Evolutionary conservation across 768 basidiomycete genomes (phyloP).

Genomic region (Leccinum subgranulosum): DNA sequence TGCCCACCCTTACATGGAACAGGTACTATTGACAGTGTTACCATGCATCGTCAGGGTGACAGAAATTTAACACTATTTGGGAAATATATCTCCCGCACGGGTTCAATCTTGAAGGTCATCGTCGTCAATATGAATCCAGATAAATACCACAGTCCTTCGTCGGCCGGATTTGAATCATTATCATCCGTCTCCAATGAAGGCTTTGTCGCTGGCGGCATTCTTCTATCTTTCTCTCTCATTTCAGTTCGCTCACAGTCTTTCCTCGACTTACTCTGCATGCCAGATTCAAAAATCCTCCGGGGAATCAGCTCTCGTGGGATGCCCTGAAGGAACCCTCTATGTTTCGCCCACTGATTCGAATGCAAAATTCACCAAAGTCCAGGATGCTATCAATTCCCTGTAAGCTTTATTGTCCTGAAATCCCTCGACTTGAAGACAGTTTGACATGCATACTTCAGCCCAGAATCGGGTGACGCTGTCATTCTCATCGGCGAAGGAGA

Average conservation of each 20-base stretch:
- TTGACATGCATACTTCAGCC: neutral
- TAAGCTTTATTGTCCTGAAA: slow-evolving; percentile 26
- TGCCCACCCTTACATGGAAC: neutral
- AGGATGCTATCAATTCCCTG: slow-evolving; percentile 57
- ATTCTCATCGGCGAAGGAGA: neutral
- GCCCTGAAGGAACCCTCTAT: slow-evolving; percentile 57
- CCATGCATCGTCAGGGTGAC: neutral
- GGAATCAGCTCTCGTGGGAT: slow-evolving; percentile 46
- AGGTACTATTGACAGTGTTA: neutral
- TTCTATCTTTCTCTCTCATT: slow-evolving; percentile 1
- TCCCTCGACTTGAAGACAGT: neutral
- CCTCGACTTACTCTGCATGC: slow-evolving; percentile 45
- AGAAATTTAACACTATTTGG: neutral
- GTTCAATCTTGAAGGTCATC: neutral
- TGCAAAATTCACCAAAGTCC: slow-evolving; percentile 48
- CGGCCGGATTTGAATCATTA: neutral
- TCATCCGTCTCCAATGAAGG: slow-evolving; percentile 5
- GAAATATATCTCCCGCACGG: neutral
- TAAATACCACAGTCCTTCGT: neutral
- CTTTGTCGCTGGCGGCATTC: slow-evolving; percentile 1
- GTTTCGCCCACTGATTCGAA: slow-evolving; percentile 48
- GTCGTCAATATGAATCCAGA: neutral
- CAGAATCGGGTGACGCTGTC: neutral
- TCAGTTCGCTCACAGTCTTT: slow-evolving; percentile 33
- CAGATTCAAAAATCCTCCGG: slow-evolving; percentile 47